These are phyloP conservation scores for Cystobasidium ongulense DNA, from an alignment of 768 basidiomycete species.

Conservation along the genomic window DNA sequence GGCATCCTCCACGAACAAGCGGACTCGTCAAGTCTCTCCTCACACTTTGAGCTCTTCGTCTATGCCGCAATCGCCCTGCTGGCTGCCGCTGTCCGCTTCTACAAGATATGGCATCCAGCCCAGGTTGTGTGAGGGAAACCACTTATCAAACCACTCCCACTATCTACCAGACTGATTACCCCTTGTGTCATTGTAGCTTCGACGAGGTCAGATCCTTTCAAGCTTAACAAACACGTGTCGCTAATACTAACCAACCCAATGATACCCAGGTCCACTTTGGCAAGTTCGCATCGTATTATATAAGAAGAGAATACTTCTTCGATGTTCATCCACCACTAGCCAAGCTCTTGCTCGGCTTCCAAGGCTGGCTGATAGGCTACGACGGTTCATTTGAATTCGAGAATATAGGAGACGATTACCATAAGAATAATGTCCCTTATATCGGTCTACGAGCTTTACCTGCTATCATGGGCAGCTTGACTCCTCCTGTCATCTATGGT, in stretches of 20 bases:
- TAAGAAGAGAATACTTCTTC: conserved; percentile 90
- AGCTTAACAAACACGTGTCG: neutral
- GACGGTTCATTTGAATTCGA: conserved; percentile 91
- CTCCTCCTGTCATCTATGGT: conserved; percentile 79
- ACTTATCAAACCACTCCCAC: neutral
- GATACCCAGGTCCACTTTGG: conserved; percentile 77
- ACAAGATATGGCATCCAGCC: conserved; percentile 41
- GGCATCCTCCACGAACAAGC: neutral
- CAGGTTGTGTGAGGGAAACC: conserved; percentile 40
- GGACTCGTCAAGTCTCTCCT: neutral
- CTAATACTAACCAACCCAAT: neutral
- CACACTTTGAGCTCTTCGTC: conserved; percentile 32
- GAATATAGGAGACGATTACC: conserved; percentile 89
- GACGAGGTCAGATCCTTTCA: conserved; percentile 59
- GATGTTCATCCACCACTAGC: conserved; percentile 98
- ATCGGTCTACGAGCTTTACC: conserved; percentile 87
- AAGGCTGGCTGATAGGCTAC: conserved; percentile 94
- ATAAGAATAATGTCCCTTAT: conserved; percentile 76
- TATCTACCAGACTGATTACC: neutral
- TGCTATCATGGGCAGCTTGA: conserved; percentile 81
- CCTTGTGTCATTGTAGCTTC: conserved; percentile 34
- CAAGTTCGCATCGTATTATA: conserved; percentile 93
- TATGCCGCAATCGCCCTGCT: conserved; percentile 22
- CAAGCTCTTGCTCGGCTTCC: conserved; percentile 84
- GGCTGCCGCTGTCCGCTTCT: conserved; percentile 38